Percentiles rank a stretch among this genome's conserved stretches.
Evolutionary conservation across 495 filamentous ascomycete genomes (phyloP).

Genomic region (Bacidia rubella): DNA sequence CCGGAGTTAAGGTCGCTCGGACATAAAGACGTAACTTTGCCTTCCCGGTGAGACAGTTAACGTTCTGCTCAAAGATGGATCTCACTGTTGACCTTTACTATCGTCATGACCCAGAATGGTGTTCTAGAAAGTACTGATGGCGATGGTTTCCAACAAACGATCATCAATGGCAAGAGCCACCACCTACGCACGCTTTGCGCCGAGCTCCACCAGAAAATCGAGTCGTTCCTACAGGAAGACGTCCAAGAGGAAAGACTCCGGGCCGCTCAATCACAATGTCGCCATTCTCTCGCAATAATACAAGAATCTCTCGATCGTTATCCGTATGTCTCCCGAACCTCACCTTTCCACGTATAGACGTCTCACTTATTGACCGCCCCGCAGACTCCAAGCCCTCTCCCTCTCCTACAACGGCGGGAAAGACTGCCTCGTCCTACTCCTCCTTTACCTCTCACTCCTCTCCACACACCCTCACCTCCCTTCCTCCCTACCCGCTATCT

Average conservation of each 20-base stretch:
- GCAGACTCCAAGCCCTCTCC: constrained; percentile 61
- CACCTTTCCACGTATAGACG: not conserved
- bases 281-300: constrained; percentile 56
- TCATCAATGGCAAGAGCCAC: constrained; percentile 15
- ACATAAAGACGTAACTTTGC: not conserved
- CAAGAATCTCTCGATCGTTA: constrained; percentile 58
- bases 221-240: constrained; percentile 51
- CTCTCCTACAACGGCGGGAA: constrained; percentile 97
- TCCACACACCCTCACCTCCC: constrained; percentile 26
- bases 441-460: constrained; percentile 70
- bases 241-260: constrained; percentile 43
- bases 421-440: constrained; percentile 88
- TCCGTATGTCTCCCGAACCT: constrained; percentile 14
- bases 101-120: constrained; percentile 10
- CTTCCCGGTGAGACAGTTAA: not conserved
- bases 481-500: constrained; percentile 58
- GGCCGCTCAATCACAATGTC: constrained; percentile 58
- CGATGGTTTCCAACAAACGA: not conserved
- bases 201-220: constrained; percentile 48
- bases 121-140: not conserved
- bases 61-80: constrained; percentile 6
- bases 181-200: constrained; percentile 38
- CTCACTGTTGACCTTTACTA: not conserved
- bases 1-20: too few species aligned
- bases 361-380: constrained; percentile 14